These are phyloP conservation scores for Rhizopogon sp. DNA, from an alignment of 768 basidiomycete genomes.

Conservation along the genomic window DNA sequence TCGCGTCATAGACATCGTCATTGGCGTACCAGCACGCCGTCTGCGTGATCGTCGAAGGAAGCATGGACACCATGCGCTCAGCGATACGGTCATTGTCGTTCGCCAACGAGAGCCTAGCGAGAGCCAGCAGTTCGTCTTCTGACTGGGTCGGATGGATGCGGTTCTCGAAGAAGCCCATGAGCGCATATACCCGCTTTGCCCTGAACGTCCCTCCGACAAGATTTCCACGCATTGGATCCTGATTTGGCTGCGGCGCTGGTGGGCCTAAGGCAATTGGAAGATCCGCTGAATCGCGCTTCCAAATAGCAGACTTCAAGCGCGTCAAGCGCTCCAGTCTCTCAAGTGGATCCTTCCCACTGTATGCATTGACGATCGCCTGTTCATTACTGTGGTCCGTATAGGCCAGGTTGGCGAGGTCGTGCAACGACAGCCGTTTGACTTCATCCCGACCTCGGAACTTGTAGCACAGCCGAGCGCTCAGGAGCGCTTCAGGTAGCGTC, in stretches of 20 bases:
- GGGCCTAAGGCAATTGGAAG: background rate
- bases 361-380: conserved; percentile 11
- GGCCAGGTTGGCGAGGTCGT: conserved; percentile 11
- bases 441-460: conserved; percentile 3
- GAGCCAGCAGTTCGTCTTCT: conserved; percentile 12
- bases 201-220: conserved; percentile 3
- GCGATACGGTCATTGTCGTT: conserved; percentile 18
- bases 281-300: conserved; percentile 11
- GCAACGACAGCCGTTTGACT: background rate
- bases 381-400: conserved; percentile 8
- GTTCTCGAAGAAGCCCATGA: conserved; percentile 20
- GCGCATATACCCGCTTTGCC: conserved; percentile 15
- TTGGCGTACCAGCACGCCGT: conserved; percentile 15
- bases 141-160: conserved; percentile 10
- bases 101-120: conserved; percentile 16
- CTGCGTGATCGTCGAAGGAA: conserved; percentile 2
- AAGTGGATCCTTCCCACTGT: conserved; percentile 1
- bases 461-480: conserved; percentile 3
- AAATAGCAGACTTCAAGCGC: conserved; percentile 13
- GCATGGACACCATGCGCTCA: conserved; percentile 17
- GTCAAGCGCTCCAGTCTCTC: conserved; percentile 14
- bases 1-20: conserved; percentile 9
- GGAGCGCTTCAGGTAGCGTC: conserved; percentile 4
- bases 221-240: background rate
- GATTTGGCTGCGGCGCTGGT: too few species aligned